Evolutionary conservation across 192 early-diverging fungal species (phyloP), one percentile per base, ranked within the genome.

Genomic region (Thoreauomyces humboldtii): DNA sequence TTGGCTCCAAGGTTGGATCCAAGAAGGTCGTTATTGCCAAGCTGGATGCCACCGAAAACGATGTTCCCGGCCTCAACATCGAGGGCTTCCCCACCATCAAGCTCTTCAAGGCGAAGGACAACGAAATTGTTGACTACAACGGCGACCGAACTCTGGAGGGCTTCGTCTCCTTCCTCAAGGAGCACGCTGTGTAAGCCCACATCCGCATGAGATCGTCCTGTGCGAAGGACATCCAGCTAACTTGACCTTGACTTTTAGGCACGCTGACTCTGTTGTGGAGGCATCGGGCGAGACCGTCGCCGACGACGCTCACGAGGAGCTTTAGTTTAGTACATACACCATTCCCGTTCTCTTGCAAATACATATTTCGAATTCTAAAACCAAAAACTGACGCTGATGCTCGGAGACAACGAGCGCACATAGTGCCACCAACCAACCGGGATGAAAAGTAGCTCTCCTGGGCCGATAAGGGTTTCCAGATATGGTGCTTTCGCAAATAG

Each of bases 71-170:
- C n/a, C 88, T 94, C 75, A 71, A 84, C 50, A 65, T 98, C 65
- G 65, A 89, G 67, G 96, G 94, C 22, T 98, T 97, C 90, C 96
- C 95, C 41, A 98, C 95, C 48, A 83, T 98, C 56, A 91, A 90
- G 73, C 78, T 96, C 61, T 85, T 93, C 81, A 92, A 93, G 78
- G 92, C 88, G 38, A 83, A 84, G 22, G 78, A 76, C 70, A 90
- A 94, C 42, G 85, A 88, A 50, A 77, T 90, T 56, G 79, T 94
- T 51, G 82, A 89, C 70, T 98, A 91, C 81, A 73, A 84, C 35
- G 78, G 95, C 55, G 85, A 92, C 74, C 89, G 96, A 61, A 80
- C 86, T 36, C 52, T 91, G 37, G 92, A 90, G 55, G 79, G 77
- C 31, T 76, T 98, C 55, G 54, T 89, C 51, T 76, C 84, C 56